These are phyloP conservation scores for Chaetomium fimeti DNA, from an alignment of 495 filamentous ascomycete genomes.

Conservation along the genomic window DNA sequence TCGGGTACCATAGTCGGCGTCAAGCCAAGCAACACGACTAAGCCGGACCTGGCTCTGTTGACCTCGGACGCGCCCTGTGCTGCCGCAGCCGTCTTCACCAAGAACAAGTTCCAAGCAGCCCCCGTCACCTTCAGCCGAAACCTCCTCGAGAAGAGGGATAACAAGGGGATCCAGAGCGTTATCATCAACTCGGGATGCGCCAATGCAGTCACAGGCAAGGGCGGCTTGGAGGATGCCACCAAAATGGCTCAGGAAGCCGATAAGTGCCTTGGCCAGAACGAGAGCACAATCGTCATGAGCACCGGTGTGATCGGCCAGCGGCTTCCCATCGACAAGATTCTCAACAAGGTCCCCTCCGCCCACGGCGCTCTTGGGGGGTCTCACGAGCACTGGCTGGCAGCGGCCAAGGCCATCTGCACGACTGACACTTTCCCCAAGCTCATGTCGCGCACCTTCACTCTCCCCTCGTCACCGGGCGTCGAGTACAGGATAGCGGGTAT, in stretches of 20 bases:
- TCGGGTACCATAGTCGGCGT: slow-evolving; percentile 90
- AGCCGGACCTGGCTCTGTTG: slow-evolving; percentile 86
- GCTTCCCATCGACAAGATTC: slow-evolving; percentile 87
- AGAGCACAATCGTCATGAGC: slow-evolving; percentile 88
- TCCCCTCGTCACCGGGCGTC: slow-evolving; percentile 74
- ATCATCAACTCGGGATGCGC: slow-evolving; percentile 96
- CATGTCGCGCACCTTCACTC: slow-evolving; percentile 74
- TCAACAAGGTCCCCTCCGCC: slow-evolving; percentile 73
- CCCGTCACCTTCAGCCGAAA: slow-evolving; percentile 81
- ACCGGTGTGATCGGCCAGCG: slow-evolving; percentile 97
- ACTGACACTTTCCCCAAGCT: slow-evolving; percentile 99
- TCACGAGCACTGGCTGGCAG: slow-evolving; percentile 81
- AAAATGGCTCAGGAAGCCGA: slow-evolving; percentile 80
- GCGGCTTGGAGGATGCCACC: slow-evolving; percentile 82
- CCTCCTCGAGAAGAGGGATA: slow-evolving; percentile 62
- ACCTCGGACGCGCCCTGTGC: slow-evolving; percentile 83
- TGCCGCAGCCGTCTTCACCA: slow-evolving; percentile 94
- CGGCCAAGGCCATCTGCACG: slow-evolving; percentile 93
- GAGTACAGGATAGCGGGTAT: slow-evolving; percentile 87
- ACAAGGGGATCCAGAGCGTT: slow-evolving; percentile 72
- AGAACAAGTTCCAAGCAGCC: slow-evolving; percentile 97
- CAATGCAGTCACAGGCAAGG: slow-evolving; percentile 94
- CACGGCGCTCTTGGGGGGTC: slow-evolving; percentile 64
- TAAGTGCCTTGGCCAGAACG: slow-evolving; percentile 60
- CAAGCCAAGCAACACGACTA: slow-evolving; percentile 83